A percentile compares a stretch with the other conserved stretches of the same genome.
Conservation (phyloP, 2,329 filamentous ascomycete species). For the Cladosporium oxysporum region DNA sequence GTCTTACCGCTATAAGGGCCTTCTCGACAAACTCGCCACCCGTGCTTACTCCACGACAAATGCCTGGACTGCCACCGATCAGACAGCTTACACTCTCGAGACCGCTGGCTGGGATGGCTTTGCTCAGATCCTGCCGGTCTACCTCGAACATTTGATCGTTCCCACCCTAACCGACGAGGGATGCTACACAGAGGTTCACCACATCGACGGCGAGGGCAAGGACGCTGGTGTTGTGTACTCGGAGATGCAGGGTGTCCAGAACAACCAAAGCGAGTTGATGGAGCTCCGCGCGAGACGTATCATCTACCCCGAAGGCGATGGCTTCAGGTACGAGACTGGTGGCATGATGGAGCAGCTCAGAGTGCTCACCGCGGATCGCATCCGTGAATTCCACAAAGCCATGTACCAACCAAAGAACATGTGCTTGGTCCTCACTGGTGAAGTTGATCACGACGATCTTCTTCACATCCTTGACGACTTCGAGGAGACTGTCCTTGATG, state of each 20-base stretch:
- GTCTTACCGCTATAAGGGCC: slow-evolving; percentile 90
- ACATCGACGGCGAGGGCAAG: slow-evolving; percentile 88
- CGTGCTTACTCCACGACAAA: slow-evolving; percentile 93
- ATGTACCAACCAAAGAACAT: slow-evolving; percentile 99
- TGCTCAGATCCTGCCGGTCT: slow-evolving; percentile 88
- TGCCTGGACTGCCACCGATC: slow-evolving; percentile 94
- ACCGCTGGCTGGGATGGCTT: slow-evolving; percentile 98
- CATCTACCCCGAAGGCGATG: slow-evolving; percentile 84
- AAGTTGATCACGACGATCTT: slow-evolving; percentile 80
- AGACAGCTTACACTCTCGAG: slow-evolving; percentile 93
- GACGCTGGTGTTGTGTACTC: slow-evolving; percentile 91
- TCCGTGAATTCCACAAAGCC: slow-evolving; percentile 88
- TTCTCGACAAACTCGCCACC: slow-evolving; percentile 90
- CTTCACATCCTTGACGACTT: slow-evolving; percentile 82
- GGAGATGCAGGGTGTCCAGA: slow-evolving; percentile 96
- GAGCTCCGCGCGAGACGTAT: slow-evolving; percentile 77
- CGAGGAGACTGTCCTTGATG: slow-evolving; percentile 79
- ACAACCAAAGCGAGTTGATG: slow-evolving; percentile 81
- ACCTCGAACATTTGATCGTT: slow-evolving; percentile 89
- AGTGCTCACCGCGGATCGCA: slow-evolving; percentile 81
- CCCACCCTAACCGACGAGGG: slow-evolving; percentile 90
- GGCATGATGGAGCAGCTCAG: slow-evolving; percentile 93
- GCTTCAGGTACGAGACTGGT: slow-evolving; percentile 97
- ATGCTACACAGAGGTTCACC: slow-evolving; percentile 94
- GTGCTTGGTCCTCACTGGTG: slow-evolving; percentile 87